These are phyloP conservation scores for Tetradesmus obliquus DNA, from an alignment of 139 green algal species.

Conservation along the genomic window DNA sequence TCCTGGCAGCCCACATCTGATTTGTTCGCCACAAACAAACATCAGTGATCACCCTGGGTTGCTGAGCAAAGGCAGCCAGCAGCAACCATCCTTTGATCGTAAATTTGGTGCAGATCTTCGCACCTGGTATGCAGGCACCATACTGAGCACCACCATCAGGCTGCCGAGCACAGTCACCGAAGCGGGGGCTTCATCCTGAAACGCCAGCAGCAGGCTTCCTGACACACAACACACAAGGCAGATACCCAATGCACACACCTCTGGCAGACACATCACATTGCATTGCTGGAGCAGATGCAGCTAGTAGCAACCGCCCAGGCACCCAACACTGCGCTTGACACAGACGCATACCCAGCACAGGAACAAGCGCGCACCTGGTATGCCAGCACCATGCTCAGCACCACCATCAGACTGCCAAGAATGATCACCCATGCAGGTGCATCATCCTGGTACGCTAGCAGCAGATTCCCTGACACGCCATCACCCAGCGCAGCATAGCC, in stretches of 20 bases:
- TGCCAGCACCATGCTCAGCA: constrained; percentile 3
- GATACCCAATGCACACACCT: background rate
- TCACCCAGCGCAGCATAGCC: constrained; percentile 17
- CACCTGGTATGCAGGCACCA: constrained; percentile 16
- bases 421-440: constrained; percentile 6
- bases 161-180: background rate
- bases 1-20: too few species aligned
- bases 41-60: too few species aligned
- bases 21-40: too few species aligned
- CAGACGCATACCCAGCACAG: too few species aligned
- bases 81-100: background rate
- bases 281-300: too few species aligned
- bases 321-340: too few species aligned
- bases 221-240: background rate
- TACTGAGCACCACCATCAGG: background rate
- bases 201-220: background rate
- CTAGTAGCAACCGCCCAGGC: too few species aligned
- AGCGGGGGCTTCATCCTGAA: background rate
- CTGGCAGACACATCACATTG: too few species aligned
- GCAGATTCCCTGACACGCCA: background rate
- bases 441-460: background rate
- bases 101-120: background rate
- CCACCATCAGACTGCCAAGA: background rate
- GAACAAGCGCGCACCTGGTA: background rate
- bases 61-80: too few species aligned